phyloP scores from a whole-genome alignment of 129 eudicot species.

The Dittrichia graveolens region DNA sequence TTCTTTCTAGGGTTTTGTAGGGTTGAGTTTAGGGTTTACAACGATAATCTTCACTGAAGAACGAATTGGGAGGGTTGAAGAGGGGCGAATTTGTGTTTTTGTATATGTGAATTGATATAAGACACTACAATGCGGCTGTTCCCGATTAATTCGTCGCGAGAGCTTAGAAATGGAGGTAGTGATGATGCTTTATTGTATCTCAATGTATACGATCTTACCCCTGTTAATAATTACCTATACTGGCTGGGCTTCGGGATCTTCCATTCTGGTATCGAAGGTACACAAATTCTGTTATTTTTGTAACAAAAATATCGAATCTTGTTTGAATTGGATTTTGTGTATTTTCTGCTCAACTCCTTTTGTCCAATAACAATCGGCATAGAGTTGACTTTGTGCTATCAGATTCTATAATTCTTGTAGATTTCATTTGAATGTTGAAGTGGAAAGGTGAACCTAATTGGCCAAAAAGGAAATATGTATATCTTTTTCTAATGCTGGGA shows the following conservation, averaged over 20 bases:
- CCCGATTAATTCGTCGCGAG: slow-evolving; percentile 48
- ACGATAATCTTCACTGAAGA: slow-evolving; percentile 20
- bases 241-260: slow-evolving; percentile 88
- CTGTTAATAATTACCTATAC: slow-evolving; percentile 77
- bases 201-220: slow-evolving; percentile 93
- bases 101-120: slow-evolving; percentile 8
- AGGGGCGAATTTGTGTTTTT: slow-evolving; percentile 18
- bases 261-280: slow-evolving; percentile 97
- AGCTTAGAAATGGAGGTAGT: slow-evolving; percentile 46
- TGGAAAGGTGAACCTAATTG: slow-evolving; percentile 20
- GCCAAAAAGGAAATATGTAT: not conserved
- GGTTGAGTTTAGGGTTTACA: slow-evolving; percentile 33
- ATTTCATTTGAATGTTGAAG: slow-evolving; percentile 7
- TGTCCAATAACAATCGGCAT: not conserved
- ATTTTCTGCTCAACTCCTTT: not conserved
- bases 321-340: slow-evolving; percentile 20
- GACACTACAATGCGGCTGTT: slow-evolving; percentile 61
- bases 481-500: not conserved
- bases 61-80: slow-evolving; percentile 2
- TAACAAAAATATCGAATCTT: not conserved
- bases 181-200: slow-evolving; percentile 59
- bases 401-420: slow-evolving; percentile 14
- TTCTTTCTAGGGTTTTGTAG: slow-evolving; percentile 26
- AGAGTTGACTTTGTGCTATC: slow-evolving; percentile 10
- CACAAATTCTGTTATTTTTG: not conserved